Conservation (phyloP, 257 asterid species). For the Orobanche coerulescens region DNA sequence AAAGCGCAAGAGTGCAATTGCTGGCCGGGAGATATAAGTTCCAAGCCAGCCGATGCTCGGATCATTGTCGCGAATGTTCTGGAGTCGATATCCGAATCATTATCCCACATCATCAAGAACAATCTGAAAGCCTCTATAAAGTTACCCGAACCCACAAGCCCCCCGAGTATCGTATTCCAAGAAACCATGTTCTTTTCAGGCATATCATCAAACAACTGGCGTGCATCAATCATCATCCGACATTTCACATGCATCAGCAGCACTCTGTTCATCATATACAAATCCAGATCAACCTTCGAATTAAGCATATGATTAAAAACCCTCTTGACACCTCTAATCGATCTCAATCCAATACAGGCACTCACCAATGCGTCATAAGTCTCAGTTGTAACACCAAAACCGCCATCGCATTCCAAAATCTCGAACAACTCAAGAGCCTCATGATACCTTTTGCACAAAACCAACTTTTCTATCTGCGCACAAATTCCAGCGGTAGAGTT, state of each 20-base stretch:
- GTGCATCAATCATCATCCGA: conserved; percentile 82
- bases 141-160: conserved; percentile 63
- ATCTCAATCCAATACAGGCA: conserved; percentile 65
- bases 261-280: conserved; percentile 68
- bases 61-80: conserved; percentile 51
- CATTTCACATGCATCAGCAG: conserved; percentile 70
- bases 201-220: conserved; percentile 54
- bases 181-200: conserved; percentile 53
- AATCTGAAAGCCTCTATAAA: conserved; percentile 52
- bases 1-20: conserved; percentile 63
- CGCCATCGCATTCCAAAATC: conserved; percentile 44
- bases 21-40: conserved; percentile 56
- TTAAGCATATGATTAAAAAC: conserved; percentile 41
- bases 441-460: conserved; percentile 41
- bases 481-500: conserved; percentile 35
- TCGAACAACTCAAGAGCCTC: conserved; percentile 81
- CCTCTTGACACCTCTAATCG: conserved; percentile 62
- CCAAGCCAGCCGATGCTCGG: conserved; percentile 65
- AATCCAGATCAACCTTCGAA: conserved; percentile 43
- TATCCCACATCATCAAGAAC: conserved; percentile 59
- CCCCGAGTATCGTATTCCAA: conserved; percentile 68
- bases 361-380: conserved; percentile 66
- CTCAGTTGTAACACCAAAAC: conserved; percentile 25
- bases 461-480: conserved; percentile 67
- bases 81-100: conserved; percentile 35